Conservation (phyloP, 2,329 filamentous ascomycete species). For the Alternaria arbusti region DNA sequence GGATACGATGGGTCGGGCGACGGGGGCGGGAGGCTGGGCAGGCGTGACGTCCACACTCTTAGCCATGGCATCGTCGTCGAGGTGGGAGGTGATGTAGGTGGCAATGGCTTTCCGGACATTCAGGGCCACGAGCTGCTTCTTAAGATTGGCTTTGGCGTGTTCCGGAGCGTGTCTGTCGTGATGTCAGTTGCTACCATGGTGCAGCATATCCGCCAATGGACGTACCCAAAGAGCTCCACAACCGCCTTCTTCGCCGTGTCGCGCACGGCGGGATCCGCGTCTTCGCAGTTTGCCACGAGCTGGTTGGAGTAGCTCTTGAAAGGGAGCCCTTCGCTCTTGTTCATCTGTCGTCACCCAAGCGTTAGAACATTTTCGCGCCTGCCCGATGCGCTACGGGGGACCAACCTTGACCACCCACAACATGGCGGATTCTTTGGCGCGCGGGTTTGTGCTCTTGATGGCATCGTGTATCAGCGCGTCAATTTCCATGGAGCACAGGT, state of each 20-base stretch:
- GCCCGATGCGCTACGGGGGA: conserved; percentile 4
- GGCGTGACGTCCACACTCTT: conserved; percentile 32
- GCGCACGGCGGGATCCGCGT: conserved; percentile 85
- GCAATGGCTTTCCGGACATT: conserved; percentile 88
- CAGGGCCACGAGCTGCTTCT: conserved; percentile 81
- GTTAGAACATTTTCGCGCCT: conserved; percentile 13
- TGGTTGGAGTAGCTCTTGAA: conserved; percentile 84
- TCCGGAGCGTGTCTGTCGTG: conserved; percentile 72
- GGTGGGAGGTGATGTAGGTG: conserved; percentile 76
- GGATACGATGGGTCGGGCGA: conserved; percentile 36
- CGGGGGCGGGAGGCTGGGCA: conserved; percentile 28
- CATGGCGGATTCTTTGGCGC: conserved; percentile 84
- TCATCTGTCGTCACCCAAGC: conserved; percentile 65
- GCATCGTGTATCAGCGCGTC: conserved; percentile 80
- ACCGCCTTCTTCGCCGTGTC: conserved; percentile 83
- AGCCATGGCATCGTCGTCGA: conserved; percentile 68
- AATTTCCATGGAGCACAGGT: conserved; percentile 71
- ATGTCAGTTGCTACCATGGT: conserved; percentile 21
- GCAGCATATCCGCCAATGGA: not conserved
- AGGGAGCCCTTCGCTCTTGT: conserved; percentile 76
- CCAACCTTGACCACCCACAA: conserved; percentile 79
- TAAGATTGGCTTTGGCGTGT: conserved; percentile 85
- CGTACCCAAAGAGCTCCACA: conserved; percentile 82
- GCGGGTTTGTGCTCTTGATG: conserved; percentile 78
- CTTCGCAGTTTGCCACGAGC: conserved; percentile 86